Evolutionary conservation across 257 asterid genomes (phyloP), one percentile per base, ranked within the genome.

Genomic region (Fraxinus pennsylvanica): DNA sequence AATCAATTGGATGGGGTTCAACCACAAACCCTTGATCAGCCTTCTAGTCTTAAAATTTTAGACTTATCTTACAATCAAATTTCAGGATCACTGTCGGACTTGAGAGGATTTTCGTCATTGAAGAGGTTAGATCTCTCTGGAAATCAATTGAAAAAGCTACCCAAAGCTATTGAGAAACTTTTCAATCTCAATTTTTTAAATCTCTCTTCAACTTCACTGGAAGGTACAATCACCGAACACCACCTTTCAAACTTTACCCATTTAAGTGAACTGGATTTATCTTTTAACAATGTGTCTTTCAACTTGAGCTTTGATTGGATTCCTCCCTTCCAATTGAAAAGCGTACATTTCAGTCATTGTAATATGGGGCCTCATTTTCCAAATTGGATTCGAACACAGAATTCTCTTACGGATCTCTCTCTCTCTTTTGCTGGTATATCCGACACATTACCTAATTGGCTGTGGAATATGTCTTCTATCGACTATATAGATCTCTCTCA

Each of bases 311-410:
- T 35, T 13, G 72, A 73, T 59, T 85, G 86, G 86, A 8, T 7
- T 7, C 86, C 89, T 6, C 74, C 80, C 41, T 82, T 85, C 30
- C 82, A 71, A 0, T 29, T 85, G 68, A 43, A 14, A 1, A 0
- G 13, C 5, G n/a, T n/a, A n/a, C n/a, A n/a, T n/a, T n/a, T n/a
- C n/a, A n/a, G n/a, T n/a, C n/a, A n/a, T 39, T 81, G 87, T 73
- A 65, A 79, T 7, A 66, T 82, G 68, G 87, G 90, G 9, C 80
- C 83, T 41, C 50, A 5, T 1, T 85, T 88, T 29, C 91, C 88
- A 0, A 5, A 57, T 6, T 85, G 91, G 89, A 71, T 87, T 83
- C 74, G 15, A 72, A 79, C 78, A 10, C 86, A 82, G 66, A 76
- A 30, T 25, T 66, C 32, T 3, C 5, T 80, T 39, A 1, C 22